These are phyloP conservation scores for Yamadazyma triangularis DNA, from an alignment of 1,139 yeast species.

Conservation along the genomic window DNA sequence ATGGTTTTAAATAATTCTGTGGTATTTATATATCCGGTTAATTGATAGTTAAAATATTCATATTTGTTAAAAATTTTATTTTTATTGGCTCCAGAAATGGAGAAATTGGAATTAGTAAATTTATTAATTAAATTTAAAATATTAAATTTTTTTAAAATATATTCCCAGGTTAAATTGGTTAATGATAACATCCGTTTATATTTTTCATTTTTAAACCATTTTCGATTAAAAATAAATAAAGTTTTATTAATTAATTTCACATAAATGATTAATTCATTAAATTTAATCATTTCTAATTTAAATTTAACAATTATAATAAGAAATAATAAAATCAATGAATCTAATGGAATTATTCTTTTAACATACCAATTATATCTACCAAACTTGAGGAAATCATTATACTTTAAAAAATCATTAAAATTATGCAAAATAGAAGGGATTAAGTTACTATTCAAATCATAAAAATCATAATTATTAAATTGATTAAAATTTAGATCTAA, in stretches of 20 bases:
- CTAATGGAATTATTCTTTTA: conserved; percentile 55
- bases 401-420: conserved; percentile 48
- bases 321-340: conserved; percentile 51
- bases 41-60: conserved; percentile 40
- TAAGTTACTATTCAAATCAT: conserved; percentile 47
- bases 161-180: conserved; percentile 43
- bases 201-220: conserved; percentile 46
- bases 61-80: conserved; percentile 15
- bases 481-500: conserved; percentile 34
- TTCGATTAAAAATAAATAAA: conserved; percentile 38
- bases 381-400: conserved; percentile 44
- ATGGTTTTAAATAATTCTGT: conserved; percentile 38
- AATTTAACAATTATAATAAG: conserved; percentile 51
- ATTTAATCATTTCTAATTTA: conserved; percentile 39
- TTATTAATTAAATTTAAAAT: conserved; percentile 29
- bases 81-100: conserved; percentile 10
- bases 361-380: conserved; percentile 59
- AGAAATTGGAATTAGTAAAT: conserved; percentile 18
- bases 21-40: conserved; percentile 36
- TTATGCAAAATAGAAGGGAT: conserved; percentile 58
- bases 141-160: conserved; percentile 32
- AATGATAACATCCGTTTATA: conserved; percentile 43
- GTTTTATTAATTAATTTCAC: conserved; percentile 42
- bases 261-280: conserved; percentile 28
- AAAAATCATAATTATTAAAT: conserved; percentile 37